Evolutionary conservation across 371 early-diverging fungal species (phyloP), one percentile per base, ranked within the genome.

Genomic region (Apophysomyces trapeziformis): DNA sequence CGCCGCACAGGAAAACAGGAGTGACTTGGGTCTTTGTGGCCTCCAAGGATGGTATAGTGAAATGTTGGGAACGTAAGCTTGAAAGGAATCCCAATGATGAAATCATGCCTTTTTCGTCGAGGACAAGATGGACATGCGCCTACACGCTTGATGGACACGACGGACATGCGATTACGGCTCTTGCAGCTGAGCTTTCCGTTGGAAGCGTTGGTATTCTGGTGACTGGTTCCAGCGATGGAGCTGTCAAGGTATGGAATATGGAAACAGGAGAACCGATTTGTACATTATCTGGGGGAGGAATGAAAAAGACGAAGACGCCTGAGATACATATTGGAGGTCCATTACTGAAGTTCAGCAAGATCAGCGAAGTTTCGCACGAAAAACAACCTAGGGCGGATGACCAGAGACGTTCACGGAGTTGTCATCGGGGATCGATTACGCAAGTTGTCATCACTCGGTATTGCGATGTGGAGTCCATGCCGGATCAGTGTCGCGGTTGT

Each of bases 141-240:
- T 77, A 77, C 38, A 73, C 70, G 7, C 57, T 77, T 9, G 57
- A 72, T 11, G 70, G 58, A 9, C 73, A 72, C 21, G 36, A 47
- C 8, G 69, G 62, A 5, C 65, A 65, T 37, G 38, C 69, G 7
- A 70, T 77, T 16, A 75, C 80, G 0, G 61, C 70, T 2, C 18
- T 77, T 11, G 63, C 72, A 7, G 63, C 75, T n/a, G 74, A 75
- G 8, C 57, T 68, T 5, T 66, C 77, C 12, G 70, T 70, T 4
- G 74, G 72, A 58, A 74, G 75, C 18, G 68, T 70, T 39, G 74
- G 78, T 26, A 66, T 67, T 4, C 58, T 78, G 36, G 89, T 93
- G 4, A 87, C 93, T 0, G 96, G 93, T 26, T 91, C 92, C 13
- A 90, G 86, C 61, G 93, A 95, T 71, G 83, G 85, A 66, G 87